Evolutionary conservation across 2,329 filamentous ascomycete genomes (phyloP).

Genomic region (Exophiala calicioides): DNA sequence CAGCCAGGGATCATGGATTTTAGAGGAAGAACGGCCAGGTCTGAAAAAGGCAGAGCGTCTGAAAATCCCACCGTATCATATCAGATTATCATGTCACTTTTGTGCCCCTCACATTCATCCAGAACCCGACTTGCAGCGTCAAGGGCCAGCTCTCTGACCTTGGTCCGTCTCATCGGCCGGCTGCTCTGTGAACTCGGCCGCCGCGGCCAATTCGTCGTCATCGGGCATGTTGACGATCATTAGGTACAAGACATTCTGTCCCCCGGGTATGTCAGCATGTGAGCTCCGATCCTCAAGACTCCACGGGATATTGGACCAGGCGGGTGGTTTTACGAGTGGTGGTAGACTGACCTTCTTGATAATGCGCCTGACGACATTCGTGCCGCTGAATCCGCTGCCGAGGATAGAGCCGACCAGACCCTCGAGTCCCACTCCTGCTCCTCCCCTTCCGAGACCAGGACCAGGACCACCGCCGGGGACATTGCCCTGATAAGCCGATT

Average conservation of each 20-base stretch:
- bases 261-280: background rate
- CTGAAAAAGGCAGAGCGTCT: no score
- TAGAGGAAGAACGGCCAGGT: no score
- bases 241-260: constrained; percentile 16
- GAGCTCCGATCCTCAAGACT: constrained; percentile 5
- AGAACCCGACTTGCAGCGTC: no score
- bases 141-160: background rate
- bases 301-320: no score
- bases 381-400: background rate
- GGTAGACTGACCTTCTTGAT: constrained; percentile 9
- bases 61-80: no score
- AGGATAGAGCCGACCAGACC: constrained; percentile 7
- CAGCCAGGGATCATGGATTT: no score
- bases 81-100: no score
- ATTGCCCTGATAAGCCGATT: constrained; percentile 1
- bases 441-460: background rate
- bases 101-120: no score
- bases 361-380: constrained; percentile 3
- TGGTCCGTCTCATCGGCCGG: background rate
- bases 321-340: background rate
- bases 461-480: background rate
- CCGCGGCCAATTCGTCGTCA: constrained; percentile 7
- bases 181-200: constrained; percentile 1
- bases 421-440: background rate
- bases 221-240: constrained; percentile 16